phyloP scores from a whole-genome alignment of 2,329 filamentous ascomycete species.

The Chrysoporthe cubensis region DNA sequence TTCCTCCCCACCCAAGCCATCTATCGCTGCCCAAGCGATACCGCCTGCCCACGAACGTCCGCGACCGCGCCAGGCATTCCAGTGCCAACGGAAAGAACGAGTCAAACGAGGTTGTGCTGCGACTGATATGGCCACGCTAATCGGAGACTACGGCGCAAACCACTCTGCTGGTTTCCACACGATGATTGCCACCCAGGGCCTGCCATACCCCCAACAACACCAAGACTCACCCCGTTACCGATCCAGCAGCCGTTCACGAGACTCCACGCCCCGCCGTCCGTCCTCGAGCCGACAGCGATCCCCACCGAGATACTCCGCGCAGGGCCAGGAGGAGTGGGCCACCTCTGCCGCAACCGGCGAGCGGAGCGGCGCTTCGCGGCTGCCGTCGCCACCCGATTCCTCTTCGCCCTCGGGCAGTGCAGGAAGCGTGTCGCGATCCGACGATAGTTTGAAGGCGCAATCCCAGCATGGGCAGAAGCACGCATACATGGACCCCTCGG shows the following conservation, averaged over 20 bases:
- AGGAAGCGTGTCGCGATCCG: slow-evolving; percentile 21
- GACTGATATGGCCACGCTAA: slow-evolving; percentile 65
- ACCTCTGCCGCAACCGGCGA: not conserved
- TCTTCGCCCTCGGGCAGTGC: slow-evolving; percentile 51
- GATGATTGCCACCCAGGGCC: slow-evolving; percentile 62
- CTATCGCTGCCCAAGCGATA: not conserved
- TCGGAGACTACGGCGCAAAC: slow-evolving; percentile 70
- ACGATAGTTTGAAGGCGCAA: slow-evolving; percentile 31
- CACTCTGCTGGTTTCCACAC: slow-evolving; percentile 72
- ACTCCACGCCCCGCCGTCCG: slow-evolving; percentile 35
- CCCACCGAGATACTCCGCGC: slow-evolving; percentile 15
- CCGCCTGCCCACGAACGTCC: not conserved
- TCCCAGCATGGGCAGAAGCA: slow-evolving; percentile 36
- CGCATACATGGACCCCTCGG: slow-evolving; percentile 31
- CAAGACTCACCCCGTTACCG: slow-evolving; percentile 47
- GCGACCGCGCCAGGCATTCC: not conserved
- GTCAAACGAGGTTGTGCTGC: not conserved
- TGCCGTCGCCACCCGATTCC: slow-evolving; percentile 60
- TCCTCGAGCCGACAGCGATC: slow-evolving; percentile 30
- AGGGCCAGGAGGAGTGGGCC: slow-evolving; percentile 1
- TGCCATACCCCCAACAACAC: slow-evolving; percentile 50
- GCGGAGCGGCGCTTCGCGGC: slow-evolving; percentile 49
- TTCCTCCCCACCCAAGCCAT: not conserved
- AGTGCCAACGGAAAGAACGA: not conserved
- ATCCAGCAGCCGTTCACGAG: slow-evolving; percentile 42